Evolutionary conservation across 768 basidiomycete species (phyloP).

Genomic region (Trametes cingulata): DNA sequence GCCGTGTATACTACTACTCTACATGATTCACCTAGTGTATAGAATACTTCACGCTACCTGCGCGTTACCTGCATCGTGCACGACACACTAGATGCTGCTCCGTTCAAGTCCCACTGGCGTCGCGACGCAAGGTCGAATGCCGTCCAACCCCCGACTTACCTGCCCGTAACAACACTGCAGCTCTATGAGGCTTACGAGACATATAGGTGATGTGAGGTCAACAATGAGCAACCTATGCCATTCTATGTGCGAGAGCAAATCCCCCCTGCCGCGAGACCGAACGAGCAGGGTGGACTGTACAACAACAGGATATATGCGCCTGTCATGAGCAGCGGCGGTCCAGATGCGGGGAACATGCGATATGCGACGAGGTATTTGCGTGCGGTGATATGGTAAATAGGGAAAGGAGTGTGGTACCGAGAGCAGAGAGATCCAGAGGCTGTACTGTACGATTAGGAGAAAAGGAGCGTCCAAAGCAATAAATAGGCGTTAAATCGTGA

Average conservation of each 20-base stretch:
- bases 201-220: neutral
- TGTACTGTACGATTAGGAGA: neutral
- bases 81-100: too few species aligned
- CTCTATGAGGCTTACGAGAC: too few species aligned
- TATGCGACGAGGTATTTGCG: slow-evolving; percentile 5
- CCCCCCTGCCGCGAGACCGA: neutral
- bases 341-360: neutral
- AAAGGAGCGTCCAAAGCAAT: slow-evolving; percentile 1
- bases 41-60: too few species aligned
- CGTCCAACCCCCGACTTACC: too few species aligned
- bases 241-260: neutral
- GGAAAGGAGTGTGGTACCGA: slow-evolving; percentile 5
- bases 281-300: neutral
- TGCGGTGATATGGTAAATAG: slow-evolving; percentile 3
- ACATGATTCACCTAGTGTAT: neutral
- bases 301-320: slow-evolving; percentile 4
- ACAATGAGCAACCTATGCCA: neutral
- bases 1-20: neutral
- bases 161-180: too few species aligned
- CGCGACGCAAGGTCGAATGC: too few species aligned
- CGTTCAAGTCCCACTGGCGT: too few species aligned
- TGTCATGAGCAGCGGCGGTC: neutral
- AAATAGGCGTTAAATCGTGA: slow-evolving; percentile 12
- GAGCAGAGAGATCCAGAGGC: neutral
- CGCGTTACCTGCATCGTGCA: too few species aligned